A percentile compares a stretch with the other conserved stretches of the same genome.
Conservation (phyloP, 164 flowering plant species). For the Dillenia suffruticosa region DNA sequence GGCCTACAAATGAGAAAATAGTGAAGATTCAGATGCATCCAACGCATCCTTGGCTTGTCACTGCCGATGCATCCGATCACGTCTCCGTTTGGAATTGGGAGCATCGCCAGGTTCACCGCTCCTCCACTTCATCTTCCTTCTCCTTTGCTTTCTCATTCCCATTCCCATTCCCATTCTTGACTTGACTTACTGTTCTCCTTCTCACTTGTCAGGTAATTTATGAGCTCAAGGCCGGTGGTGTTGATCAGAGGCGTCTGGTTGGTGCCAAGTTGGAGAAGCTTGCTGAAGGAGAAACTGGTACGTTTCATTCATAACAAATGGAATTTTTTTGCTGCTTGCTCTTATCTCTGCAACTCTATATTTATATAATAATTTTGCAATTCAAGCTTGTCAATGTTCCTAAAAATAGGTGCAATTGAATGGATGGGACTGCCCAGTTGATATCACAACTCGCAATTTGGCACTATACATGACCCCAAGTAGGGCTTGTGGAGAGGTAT, state of each 20-base stretch:
- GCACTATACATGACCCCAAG: no score
- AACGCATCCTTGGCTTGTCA: constrained; percentile 97
- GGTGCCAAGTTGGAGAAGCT: constrained; percentile 98
- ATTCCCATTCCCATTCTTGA: not conserved
- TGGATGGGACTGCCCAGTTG: no score
- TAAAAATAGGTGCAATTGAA: no score
- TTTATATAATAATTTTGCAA: no score
- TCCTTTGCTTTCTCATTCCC: not conserved
- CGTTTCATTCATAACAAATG: not conserved
- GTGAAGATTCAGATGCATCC: constrained; percentile 91
- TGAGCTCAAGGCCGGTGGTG: constrained; percentile 95
- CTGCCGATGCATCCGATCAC: constrained; percentile 93
- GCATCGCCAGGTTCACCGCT: constrained; percentile 67
- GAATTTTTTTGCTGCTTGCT: not conserved
- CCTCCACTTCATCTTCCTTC: not conserved
- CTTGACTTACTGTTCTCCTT: not conserved
- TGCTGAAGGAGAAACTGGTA: constrained; percentile 96
- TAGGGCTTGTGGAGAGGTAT: no score
- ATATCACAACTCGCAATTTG: no score
- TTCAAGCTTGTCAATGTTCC: no score
- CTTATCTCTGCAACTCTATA: not conserved
- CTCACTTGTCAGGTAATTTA: constrained; percentile 60
- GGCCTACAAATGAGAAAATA: constrained; percentile 80
- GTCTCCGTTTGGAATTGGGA: constrained; percentile 99
- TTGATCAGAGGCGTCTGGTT: constrained; percentile 91